Conservation (phyloP, 345 rosid genomes). For the Salix suchowensis region DNA sequence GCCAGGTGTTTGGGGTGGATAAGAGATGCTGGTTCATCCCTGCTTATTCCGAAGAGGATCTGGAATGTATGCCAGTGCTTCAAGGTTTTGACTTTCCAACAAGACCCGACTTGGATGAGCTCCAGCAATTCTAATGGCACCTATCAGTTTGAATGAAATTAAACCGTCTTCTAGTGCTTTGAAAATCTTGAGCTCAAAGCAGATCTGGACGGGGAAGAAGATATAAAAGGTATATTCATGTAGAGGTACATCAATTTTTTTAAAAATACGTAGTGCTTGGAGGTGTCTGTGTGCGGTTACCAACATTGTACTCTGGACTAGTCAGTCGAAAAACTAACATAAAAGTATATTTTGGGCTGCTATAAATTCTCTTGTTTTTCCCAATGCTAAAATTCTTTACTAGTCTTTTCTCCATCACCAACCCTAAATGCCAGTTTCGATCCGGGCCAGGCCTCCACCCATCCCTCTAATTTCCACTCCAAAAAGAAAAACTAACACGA, state of each 20-base stretch:
- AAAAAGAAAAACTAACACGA: not conserved
- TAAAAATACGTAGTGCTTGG: not conserved
- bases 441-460: not conserved
- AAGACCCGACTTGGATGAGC: slow-evolving; percentile 40
- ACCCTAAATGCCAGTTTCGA: not conserved
- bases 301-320: not conserved
- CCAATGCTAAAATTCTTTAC: not conserved
- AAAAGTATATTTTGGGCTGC: not conserved
- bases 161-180: not conserved
- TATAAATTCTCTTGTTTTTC: not conserved
- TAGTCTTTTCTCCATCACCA: not conserved
- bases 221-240: not conserved
- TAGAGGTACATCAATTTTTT: not conserved
- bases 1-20: slow-evolving; percentile 62
- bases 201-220: not conserved
- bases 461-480: not conserved
- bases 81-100: slow-evolving; percentile 53
- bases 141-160: not conserved
- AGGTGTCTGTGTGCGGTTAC: not conserved
- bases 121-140: slow-evolving; percentile 9
- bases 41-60: slow-evolving; percentile 56
- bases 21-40: slow-evolving; percentile 71
- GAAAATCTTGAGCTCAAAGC: not conserved
- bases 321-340: not conserved
- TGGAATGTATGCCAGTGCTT: slow-evolving; percentile 41